A percentile compares a stretch with the other conserved stretches of the same genome.
Conservation (phyloP, 495 filamentous ascomycete species). For the Zalerion maritima region DNA sequence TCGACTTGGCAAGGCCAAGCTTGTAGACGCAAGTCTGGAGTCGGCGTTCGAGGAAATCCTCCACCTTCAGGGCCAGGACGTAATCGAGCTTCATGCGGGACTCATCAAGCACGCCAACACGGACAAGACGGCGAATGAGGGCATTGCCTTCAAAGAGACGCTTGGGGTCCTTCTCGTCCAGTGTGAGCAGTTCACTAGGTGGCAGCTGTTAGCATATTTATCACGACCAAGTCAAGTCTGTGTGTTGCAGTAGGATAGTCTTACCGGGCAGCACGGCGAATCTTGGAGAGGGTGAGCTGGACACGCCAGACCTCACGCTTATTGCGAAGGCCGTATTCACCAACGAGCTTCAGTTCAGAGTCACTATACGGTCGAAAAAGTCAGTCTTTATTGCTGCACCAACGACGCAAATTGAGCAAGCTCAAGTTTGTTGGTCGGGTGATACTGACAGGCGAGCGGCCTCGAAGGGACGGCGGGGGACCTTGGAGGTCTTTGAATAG, state of each 20-base stretch:
- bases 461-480: slow-evolving; percentile 81
- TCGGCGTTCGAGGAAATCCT: slow-evolving; percentile 99
- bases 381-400: slow-evolving; percentile 38
- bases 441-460: slow-evolving; percentile 95
- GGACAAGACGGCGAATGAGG: slow-evolving; percentile 98
- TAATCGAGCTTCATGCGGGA: slow-evolving; percentile 99
- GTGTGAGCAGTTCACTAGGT: slow-evolving; percentile 89
- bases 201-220: slow-evolving; percentile 5
- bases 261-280: slow-evolving; percentile 99
- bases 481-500: slow-evolving; percentile 99
- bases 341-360: slow-evolving; percentile 96
- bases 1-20: slow-evolving; percentile 97
- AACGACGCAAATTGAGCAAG: slow-evolving; percentile 96
- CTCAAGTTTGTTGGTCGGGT: slow-evolving; percentile 94
- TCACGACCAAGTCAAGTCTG: slow-evolving; percentile 6
- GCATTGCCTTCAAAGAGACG: slow-evolving; percentile 99
- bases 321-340: slow-evolving; percentile 97
- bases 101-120: slow-evolving; percentile 98
- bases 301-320: slow-evolving; percentile 99
- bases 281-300: slow-evolving; percentile 97
- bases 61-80: slow-evolving; percentile 92
- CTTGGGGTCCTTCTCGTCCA: slow-evolving; percentile 99
- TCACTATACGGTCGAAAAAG: slow-evolving; percentile 55
- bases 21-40: slow-evolving; percentile 99
- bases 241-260: slow-evolving; percentile 12